These are phyloP conservation scores for Beauveria varroae DNA, from an alignment of 2,329 filamentous ascomycete genomes.

Conservation along the genomic window DNA sequence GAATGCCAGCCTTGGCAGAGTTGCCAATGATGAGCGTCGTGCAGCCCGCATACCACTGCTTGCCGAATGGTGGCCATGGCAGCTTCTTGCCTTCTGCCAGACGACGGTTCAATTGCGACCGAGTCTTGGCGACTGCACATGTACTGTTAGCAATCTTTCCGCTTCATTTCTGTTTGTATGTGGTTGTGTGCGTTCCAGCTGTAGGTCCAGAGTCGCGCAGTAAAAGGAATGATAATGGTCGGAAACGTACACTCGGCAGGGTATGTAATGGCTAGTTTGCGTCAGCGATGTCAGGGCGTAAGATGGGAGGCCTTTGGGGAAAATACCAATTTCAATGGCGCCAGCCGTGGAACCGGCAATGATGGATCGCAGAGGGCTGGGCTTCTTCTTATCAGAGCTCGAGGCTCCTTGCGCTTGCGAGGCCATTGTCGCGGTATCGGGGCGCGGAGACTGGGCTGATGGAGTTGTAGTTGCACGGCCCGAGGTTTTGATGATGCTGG, in stretches of 20 bases:
- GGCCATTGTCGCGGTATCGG: constrained; percentile 5
- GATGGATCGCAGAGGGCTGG: constrained; percentile 80
- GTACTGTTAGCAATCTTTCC: constrained; percentile 2
- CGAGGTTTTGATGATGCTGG: neutral
- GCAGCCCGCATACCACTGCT: constrained; percentile 95
- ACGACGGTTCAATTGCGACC: constrained; percentile 83
- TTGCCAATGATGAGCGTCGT: constrained; percentile 96
- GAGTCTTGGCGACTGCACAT: constrained; percentile 75
- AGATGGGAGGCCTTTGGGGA: neutral
- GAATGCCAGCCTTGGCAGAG: constrained; percentile 89
- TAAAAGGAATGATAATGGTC: constrained; percentile 8
- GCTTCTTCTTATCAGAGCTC: constrained; percentile 35
- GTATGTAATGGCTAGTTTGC: constrained; percentile 68
- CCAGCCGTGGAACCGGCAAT: constrained; percentile 90
- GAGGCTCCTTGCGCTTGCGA: constrained; percentile 10
- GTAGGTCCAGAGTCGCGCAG: neutral
- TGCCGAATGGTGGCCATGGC: constrained; percentile 88
- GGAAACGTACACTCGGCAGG: constrained; percentile 72
- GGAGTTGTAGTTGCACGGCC: neutral
- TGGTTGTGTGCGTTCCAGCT: no score
- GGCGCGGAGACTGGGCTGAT: neutral
- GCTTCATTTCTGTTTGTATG: neutral
- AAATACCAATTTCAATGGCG: constrained; percentile 81
- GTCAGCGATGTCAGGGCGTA: neutral
- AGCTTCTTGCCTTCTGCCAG: constrained; percentile 78